Evolutionary conservation across 441 rosid species (phyloP).

Genomic region (Jatropha podagrica): DNA sequence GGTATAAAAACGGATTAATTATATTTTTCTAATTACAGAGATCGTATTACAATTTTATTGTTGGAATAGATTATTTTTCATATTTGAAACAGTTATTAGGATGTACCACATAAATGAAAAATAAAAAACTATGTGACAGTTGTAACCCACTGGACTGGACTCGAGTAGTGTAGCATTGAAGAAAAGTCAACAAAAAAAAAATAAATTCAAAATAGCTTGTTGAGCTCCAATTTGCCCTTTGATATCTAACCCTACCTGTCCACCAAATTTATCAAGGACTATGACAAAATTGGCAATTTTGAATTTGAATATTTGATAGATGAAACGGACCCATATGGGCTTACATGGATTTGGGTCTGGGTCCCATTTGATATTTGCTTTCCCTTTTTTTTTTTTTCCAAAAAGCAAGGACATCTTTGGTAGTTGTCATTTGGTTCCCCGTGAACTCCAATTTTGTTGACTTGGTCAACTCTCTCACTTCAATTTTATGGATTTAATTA

Average conservation of each 20-base stretch:
- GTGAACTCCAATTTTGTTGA: constrained; percentile 15
- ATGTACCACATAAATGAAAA: no score
- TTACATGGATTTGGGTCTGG: background rate
- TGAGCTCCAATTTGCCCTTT: background rate
- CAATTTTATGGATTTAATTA: background rate
- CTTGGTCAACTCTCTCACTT: constrained; percentile 23
- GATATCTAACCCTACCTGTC: background rate
- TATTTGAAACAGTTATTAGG: no score
- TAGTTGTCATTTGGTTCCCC: constrained; percentile 19
- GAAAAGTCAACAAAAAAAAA: background rate
- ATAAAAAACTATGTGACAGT: background rate
- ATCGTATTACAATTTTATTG: no score
- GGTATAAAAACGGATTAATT: background rate
- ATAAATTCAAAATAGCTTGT: background rate
- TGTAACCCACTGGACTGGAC: background rate
- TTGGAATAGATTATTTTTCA: no score
- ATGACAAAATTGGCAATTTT: no score
- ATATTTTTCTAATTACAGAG: no score
- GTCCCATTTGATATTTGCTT: background rate
- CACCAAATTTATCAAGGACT: no score
- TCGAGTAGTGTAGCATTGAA: background rate
- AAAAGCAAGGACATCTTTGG: constrained; percentile 17
- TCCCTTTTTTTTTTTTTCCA: background rate
- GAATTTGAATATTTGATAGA: no score
- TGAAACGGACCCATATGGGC: constrained; percentile 4